Evolutionary conservation across 305 asterid species (phyloP), one percentile per base, ranked within the genome.

Genomic region (Rubia balearica): DNA sequence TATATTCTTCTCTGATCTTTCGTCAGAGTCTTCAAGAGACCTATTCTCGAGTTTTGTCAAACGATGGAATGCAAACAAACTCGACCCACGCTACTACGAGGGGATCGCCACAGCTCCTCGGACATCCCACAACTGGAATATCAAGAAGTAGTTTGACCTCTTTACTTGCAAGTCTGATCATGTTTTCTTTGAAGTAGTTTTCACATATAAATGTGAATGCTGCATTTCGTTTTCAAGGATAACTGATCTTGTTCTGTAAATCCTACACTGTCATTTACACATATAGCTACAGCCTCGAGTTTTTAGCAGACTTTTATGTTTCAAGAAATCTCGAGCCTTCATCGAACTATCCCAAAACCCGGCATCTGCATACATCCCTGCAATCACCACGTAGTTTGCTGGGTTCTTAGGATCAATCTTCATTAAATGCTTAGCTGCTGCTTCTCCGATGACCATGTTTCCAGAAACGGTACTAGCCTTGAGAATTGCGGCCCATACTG

Each of bases 111-210:
- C 85, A 19, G 98, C 75, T 11, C 97, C 95, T 14, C 85, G 96
- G 72, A 82, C 98, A 59, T 82, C 98, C 10, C 96, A 91, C 60
- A 81, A 83, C 42, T 94, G 97, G 98, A 89, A 87, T 61, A 85
- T 94, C 61, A 90, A 81, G 71, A 51, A 78, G 82, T 86, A 84
- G 85, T 55, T 19, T 10, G 36, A 21, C 14, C 36, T 19, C 24
- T 7, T 65, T 36, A 8, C 14, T 19, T 16, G 7, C 4, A 19
- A 53, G n/a, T 56, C 22, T 68, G 9, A 27, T 27, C 41, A 51
- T 51, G 59, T 11, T 65, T 65, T 6, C 69, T 65, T n/a, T 64
- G 0, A 17, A 5, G 59, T 17, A 51, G 22, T 51, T 17, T 51
- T 51, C 59, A 17, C 8, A 7, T 16, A 48, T 48, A 48, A 48